These are phyloP conservation scores for Metarhizium album DNA, from an alignment of 2,329 filamentous ascomycete genomes.

Conservation along the genomic window DNA sequence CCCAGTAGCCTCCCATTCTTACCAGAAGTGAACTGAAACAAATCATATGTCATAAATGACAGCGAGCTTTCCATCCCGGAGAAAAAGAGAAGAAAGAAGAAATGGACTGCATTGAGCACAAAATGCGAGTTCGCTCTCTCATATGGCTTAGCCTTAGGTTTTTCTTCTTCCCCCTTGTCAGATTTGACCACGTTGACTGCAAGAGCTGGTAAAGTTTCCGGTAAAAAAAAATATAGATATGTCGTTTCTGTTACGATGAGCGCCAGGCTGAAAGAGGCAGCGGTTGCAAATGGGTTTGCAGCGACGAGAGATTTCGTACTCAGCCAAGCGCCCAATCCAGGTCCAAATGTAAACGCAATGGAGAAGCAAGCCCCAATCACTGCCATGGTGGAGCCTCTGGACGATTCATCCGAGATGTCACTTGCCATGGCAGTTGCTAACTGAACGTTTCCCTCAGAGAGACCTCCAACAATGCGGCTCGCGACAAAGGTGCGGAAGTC, in stretches of 20 bases:
- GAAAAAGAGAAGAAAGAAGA: slow-evolving; percentile 91
- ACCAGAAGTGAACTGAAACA: slow-evolving; percentile 72
- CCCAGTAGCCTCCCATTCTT: slow-evolving; percentile 80
- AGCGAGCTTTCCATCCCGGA: slow-evolving; percentile 97
- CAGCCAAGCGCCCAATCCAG: slow-evolving; percentile 79
- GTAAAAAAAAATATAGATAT: slow-evolving; percentile 75
- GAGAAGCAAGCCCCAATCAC: slow-evolving; percentile 94
- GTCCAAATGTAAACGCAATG: slow-evolving; percentile 93
- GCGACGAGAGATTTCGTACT: slow-evolving; percentile 67
- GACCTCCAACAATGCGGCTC: slow-evolving; percentile 81
- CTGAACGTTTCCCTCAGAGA: slow-evolving; percentile 96
- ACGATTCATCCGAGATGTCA: slow-evolving; percentile 80
- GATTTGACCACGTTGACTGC: slow-evolving; percentile 21
- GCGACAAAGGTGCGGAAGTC: slow-evolving; percentile 95
- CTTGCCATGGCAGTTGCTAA: slow-evolving; percentile 92
- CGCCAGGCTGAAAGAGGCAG: slow-evolving; percentile 76
- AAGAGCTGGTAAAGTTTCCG: slow-evolving; percentile 69
- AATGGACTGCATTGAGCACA: slow-evolving; percentile 75
- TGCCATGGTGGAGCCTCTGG: slow-evolving; percentile 86
- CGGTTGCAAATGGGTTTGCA: slow-evolving; percentile 87
- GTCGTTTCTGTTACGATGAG: slow-evolving; percentile 79
- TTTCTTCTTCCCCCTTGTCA: slow-evolving; percentile 14
- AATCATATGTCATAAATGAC: slow-evolving; percentile 92
- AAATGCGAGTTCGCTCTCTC: slow-evolving; percentile 71
- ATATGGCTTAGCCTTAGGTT: slow-evolving; percentile 15